Evolutionary conservation across 1,284 basidiomycete genomes (phyloP), one percentile per base, ranked within the genome.

Genomic region (Austroboletus olivaceoglutinosus): DNA sequence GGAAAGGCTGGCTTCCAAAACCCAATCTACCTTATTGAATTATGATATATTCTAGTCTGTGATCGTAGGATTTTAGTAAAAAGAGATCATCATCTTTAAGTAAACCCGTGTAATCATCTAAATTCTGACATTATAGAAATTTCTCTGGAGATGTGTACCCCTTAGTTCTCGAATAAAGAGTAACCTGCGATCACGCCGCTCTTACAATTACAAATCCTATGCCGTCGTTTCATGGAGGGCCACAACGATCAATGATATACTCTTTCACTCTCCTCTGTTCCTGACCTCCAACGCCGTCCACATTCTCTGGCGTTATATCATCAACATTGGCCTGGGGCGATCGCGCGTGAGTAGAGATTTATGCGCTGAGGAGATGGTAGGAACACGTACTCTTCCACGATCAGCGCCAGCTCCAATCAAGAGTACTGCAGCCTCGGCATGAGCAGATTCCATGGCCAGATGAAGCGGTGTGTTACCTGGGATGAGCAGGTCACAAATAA

Each of bases 351-450:
- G 50, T 48, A 67, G 16, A 40, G 22, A 49, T 48, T 40, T 19
- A 34, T 21, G 21, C 25, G 31, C 16, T 13, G 34, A 8, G 39
- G 16, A 48, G 45, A 52, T 25, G 10, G 10, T 25, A 25, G 25
- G 25, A 25, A 44, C 21, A 42, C 90, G 66, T 69, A 94, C 92
- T 61, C 91, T 78, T 56, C 81, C 81, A 30, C 94, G 84, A 75
- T 97, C 94, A 8, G 93, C 93, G 16, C 94, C 94, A 39, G 92
- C 93, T 67, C 95, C 91, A 52, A 98, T 94, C 45, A 98, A 77
- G 43, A 87, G 72, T 2, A 93, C 90, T 7, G 93, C 94, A 7
- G 85, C 89, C 67, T 92, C 87, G 23, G 91, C 94, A 64, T 97
- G 91, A 9, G 86, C 94, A 50, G 89, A 93, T 65, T 98, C 94